A percentile compares a stretch with the other conserved stretches of the same genome.
phyloP scores from a whole-genome alignment of 2,329 filamentous ascomycete species.

The Epichloe gansuensis region DNA sequence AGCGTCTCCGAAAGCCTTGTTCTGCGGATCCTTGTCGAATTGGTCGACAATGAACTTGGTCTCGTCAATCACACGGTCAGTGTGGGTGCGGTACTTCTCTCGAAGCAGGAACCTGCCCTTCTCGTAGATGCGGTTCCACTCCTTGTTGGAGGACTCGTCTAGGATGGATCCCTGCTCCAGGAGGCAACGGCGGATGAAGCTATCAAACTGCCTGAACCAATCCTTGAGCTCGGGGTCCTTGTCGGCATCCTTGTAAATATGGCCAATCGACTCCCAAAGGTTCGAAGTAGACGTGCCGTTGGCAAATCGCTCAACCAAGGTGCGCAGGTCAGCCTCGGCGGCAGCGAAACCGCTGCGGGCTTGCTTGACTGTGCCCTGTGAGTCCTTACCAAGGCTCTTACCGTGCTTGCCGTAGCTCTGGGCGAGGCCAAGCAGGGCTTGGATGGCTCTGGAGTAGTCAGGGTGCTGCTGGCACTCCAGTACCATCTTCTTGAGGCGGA shows the following conservation, averaged over 20 bases:
- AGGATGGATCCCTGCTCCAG: slow-evolving; percentile 87
- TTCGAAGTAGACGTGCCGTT: slow-evolving; percentile 86
- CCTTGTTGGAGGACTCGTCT: slow-evolving; percentile 61
- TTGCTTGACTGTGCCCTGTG: slow-evolving; percentile 57
- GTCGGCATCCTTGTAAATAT: slow-evolving; percentile 79
- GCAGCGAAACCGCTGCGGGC: slow-evolving; percentile 53
- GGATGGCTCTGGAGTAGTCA: slow-evolving; percentile 85
- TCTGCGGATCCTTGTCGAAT: slow-evolving; percentile 79
- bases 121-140: slow-evolving; percentile 80
- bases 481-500: slow-evolving; percentile 92
- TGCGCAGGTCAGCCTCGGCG: slow-evolving; percentile 67
- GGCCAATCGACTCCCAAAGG: slow-evolving; percentile 70
- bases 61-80: slow-evolving; percentile 77
- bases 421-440: slow-evolving; percentile 70
- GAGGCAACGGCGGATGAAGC: slow-evolving; percentile 69
- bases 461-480: slow-evolving; percentile 91
- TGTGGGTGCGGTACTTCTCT: slow-evolving; percentile 76
- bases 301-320: slow-evolving; percentile 85
- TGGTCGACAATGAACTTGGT: slow-evolving; percentile 80
- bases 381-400: slow-evolving; percentile 49
- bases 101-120: slow-evolving; percentile 76
- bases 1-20: slow-evolving; percentile 64
- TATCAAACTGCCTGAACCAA: slow-evolving; percentile 75
- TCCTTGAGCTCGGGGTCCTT: slow-evolving; percentile 71
- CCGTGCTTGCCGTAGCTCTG: slow-evolving; percentile 74